Evolutionary conservation across 371 early-diverging fungal species (phyloP), one percentile per base, ranked within the genome.

Genomic region (Mortierella sp.): DNA sequence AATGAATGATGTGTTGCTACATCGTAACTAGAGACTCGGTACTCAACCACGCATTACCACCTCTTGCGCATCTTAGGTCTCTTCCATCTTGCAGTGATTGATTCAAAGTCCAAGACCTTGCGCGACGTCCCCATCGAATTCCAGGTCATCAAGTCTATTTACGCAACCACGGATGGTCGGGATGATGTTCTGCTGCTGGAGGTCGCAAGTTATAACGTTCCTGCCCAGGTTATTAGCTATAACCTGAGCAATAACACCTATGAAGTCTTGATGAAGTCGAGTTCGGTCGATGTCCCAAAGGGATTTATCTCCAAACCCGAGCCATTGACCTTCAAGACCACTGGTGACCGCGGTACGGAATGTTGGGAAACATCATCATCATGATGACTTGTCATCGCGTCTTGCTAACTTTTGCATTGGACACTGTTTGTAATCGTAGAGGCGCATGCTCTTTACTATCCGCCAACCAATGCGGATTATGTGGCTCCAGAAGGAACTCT

Each of bases 241-340:
- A 74, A 74, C 59, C 24, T 74, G 39, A 61, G 70, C 43, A 74
- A 65, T 52, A 68, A 65, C 54, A 28, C 49, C 31, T 64, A 49
- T 26, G 58, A 64, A 0, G 47, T 82, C 18, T 34, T 74, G 51
- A 61, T 64, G 69, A 65, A 58, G 51, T 69, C 76, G 4, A 69
- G 69, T 54, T 16, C 47, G 0, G 79, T 67, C 5, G 73, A 64
- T 0, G 65, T 87, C 3, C 65, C 66, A 18, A 65, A 67, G 18
- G 82, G 72, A 0, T 91, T 78, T 55, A 81, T 92, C 30, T 90
- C 92, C 12, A 80, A 85, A 21, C 88, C 91, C 6, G 67, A 83
- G 66, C 83, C 89, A n/a, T 76, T 92, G 26, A 79, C 72, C 2
- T 92, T 91, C 70, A 86, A 87, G 14, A 91, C 93, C 6, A 83